Evolutionary conservation across 1,139 yeast species (phyloP).

Genomic region (Lodderomyces parapsilosis): DNA sequence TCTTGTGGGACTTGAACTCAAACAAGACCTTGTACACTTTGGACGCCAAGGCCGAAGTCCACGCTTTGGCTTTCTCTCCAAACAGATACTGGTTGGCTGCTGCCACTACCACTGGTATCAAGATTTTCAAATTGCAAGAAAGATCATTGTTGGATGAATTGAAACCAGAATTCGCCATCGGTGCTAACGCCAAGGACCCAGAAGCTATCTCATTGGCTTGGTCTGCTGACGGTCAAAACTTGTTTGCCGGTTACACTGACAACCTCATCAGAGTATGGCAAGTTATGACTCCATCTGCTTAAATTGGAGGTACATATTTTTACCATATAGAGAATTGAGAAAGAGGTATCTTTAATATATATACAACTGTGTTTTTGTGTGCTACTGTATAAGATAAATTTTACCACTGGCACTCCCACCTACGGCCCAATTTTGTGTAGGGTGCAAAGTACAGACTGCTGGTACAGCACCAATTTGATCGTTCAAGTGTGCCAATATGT

Average conservation of each 20-base stretch:
- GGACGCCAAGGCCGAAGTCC: conserved; percentile 94
- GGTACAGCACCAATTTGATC: conserved; percentile 83
- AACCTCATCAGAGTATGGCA: conserved; percentile 99
- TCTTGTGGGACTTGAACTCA: conserved; percentile 96
- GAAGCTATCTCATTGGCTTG: conserved; percentile 98
- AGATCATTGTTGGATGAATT: conserved; percentile 95
- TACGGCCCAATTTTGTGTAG: conserved; percentile 80
- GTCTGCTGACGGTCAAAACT: conserved; percentile 99
- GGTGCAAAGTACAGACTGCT: conserved; percentile 82
- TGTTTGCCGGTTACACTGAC: conserved; percentile 99
- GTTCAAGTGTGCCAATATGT: conserved; percentile 70
- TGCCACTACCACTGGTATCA: conserved; percentile 97
- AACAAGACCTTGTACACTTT: conserved; percentile 91
- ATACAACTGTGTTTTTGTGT: not conserved
- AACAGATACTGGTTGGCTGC: conserved; percentile 99
- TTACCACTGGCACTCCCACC: conserved; percentile 98
- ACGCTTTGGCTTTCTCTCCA: conserved; percentile 99
- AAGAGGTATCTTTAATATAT: not conserved
- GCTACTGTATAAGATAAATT: conserved; percentile 56
- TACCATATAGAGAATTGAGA: not conserved
- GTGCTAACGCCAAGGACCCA: conserved; percentile 94
- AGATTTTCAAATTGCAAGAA: conserved; percentile 98
- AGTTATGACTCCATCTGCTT: conserved; percentile 89
- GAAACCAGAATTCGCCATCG: conserved; percentile 94
- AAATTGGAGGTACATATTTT: conserved; percentile 11